phyloP scores from a whole-genome alignment of 2,329 filamentous ascomycete genomes.

The Penicillium polonicum region DNA sequence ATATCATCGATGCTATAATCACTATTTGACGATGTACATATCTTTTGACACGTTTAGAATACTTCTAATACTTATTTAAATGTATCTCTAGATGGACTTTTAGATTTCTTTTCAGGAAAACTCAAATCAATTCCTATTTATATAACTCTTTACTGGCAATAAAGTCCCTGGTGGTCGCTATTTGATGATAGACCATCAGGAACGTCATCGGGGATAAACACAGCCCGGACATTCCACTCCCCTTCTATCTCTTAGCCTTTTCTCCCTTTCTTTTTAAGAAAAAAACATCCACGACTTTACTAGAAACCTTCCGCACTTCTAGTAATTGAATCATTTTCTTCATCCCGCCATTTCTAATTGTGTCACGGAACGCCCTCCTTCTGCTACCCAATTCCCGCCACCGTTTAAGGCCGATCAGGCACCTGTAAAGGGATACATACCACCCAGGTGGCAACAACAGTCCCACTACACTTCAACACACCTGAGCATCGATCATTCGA shows the following conservation, averaged over 20 bases:
- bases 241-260: slow-evolving; percentile 2
- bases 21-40: too few relatives aligned
- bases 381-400: slow-evolving; percentile 24
- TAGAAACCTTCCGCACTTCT: background rate
- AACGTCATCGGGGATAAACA: slow-evolving; percentile 33
- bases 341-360: background rate
- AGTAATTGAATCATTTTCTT: background rate
- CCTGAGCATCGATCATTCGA: background rate
- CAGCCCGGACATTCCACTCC: slow-evolving; percentile 25
- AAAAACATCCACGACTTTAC: background rate
- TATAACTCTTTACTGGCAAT: too few relatives aligned
- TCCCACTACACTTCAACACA: background rate
- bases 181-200: slow-evolving; percentile 2
- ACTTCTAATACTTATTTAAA: too few relatives aligned
- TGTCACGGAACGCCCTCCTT: slow-evolving; percentile 2
- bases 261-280: background rate
- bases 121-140: too few relatives aligned
- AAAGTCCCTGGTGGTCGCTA: too few relatives aligned
- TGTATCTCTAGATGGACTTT: too few relatives aligned
- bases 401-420: slow-evolving; percentile 22
- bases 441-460: slow-evolving; percentile 3
- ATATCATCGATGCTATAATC: too few relatives aligned
- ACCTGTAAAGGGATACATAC: slow-evolving; percentile 22
- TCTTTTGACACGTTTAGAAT: too few relatives aligned
- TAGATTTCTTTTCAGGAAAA: too few relatives aligned